These are phyloP conservation scores for Aspergillus ostianus DNA, from an alignment of 495 filamentous ascomycete species.

Conservation along the genomic window DNA sequence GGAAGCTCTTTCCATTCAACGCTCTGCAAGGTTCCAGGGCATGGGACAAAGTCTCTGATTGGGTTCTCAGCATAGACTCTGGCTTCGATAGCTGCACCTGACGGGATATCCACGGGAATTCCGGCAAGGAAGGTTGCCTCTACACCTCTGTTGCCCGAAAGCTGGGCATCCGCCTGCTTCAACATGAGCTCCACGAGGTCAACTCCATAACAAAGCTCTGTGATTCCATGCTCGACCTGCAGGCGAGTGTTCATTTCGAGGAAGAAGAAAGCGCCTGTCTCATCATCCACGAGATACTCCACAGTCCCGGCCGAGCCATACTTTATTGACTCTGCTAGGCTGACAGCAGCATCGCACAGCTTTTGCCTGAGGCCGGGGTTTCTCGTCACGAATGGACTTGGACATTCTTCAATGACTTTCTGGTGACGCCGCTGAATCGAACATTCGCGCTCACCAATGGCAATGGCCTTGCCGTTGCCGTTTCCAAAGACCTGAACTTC, in stretches of 20 bases:
- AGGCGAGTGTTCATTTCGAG: slow-evolving; percentile 68
- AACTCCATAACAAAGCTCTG: slow-evolving; percentile 57
- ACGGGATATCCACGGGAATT: slow-evolving; percentile 33
- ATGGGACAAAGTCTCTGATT: slow-evolving; percentile 53
- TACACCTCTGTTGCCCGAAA: slow-evolving; percentile 41
- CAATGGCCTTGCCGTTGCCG: slow-evolving; percentile 38
- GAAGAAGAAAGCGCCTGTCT: slow-evolving; percentile 59
- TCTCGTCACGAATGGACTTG: slow-evolving; percentile 49
- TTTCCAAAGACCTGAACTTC: slow-evolving; percentile 50
- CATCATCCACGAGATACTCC: slow-evolving; percentile 63
- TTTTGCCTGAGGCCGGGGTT: slow-evolving; percentile 44
- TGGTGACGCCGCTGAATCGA: slow-evolving; percentile 51
- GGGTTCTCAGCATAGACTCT: slow-evolving; percentile 64
- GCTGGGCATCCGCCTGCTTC: slow-evolving; percentile 48
- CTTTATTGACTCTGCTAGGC: slow-evolving; percentile 49
- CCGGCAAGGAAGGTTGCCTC: slow-evolving; percentile 27
- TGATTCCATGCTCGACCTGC: slow-evolving; percentile 67
- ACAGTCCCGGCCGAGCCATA: slow-evolving; percentile 62
- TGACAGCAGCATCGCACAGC: slow-evolving; percentile 50
- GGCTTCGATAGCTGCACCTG: slow-evolving; percentile 55
- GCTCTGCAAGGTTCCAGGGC: slow-evolving; percentile 55
- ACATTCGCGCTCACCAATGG: slow-evolving; percentile 46
- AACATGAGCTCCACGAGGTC: slow-evolving; percentile 60
- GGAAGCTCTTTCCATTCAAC: slow-evolving; percentile 48
- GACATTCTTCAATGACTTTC: slow-evolving; percentile 56